Percentiles rank a stretch among this genome's conserved stretches.
phyloP scores from a whole-genome alignment of 2,329 filamentous ascomycete genomes.

The Xylariales sp. region DNA sequence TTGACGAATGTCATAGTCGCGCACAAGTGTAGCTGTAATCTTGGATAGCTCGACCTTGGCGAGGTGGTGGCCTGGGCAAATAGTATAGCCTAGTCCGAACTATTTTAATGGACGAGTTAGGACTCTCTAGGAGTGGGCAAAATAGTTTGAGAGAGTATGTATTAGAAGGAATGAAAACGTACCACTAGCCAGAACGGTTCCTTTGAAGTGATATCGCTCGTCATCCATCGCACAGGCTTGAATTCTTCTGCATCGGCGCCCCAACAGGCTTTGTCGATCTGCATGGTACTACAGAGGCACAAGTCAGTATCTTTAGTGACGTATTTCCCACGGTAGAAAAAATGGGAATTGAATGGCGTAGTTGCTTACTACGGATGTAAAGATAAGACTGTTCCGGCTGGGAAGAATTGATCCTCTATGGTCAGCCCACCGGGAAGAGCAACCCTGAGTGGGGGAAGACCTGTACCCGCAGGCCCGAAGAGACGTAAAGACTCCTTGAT shows the following conservation, averaged over 20 bases:
- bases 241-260: slow-evolving; percentile 1
- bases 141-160: too few species aligned
- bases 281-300: slow-evolving; percentile 2
- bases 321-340: neutral
- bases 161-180: neutral
- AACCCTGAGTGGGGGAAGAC: too few species aligned
- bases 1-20: too few species aligned
- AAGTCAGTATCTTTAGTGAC: slow-evolving; percentile 2
- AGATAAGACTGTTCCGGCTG: too few species aligned
- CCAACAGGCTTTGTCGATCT: slow-evolving; percentile 1
- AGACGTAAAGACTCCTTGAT: slow-evolving; percentile 5
- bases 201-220: neutral
- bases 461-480: slow-evolving; percentile 3
- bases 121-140: too few species aligned
- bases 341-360: too few species aligned
- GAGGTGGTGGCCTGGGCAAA: slow-evolving; percentile 6
- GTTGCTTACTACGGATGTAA: too few species aligned
- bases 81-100: slow-evolving; percentile 2
- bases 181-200: slow-evolving; percentile 2
- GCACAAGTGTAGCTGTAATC: too few species aligned
- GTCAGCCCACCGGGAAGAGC: too few species aligned
- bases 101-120: too few species aligned
- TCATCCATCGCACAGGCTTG: slow-evolving; percentile 6
- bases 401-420: too few species aligned
- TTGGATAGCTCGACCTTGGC: too few species aligned